Evolutionary conservation across 2,329 filamentous ascomycete species (phyloP).

Genomic region (Orbilia quercus): DNA sequence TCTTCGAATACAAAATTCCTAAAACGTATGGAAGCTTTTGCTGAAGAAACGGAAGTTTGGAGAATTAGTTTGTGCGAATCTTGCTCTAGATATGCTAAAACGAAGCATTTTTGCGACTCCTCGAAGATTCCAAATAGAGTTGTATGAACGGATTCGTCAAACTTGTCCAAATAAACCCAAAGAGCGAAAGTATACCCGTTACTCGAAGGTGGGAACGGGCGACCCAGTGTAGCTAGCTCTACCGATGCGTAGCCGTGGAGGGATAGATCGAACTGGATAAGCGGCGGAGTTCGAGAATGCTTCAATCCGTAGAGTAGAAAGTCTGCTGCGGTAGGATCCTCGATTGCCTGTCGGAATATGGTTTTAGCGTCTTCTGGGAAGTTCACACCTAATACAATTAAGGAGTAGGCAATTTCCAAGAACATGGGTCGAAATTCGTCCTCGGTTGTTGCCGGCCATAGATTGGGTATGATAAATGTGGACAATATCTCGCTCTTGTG

Average conservation of each 20-base stretch:
- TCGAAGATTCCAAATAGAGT: conserved; percentile 97
- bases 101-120: conserved; percentile 87
- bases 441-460: conserved; percentile 62
- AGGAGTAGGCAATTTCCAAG: conserved; percentile 73
- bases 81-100: conserved; percentile 91
- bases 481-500: conserved; percentile 74
- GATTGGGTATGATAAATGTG: conserved; percentile 57
- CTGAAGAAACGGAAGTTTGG: conserved; percentile 89
- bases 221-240: conserved; percentile 86
- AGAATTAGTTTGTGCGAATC: conserved; percentile 94
- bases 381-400: conserved; percentile 81
- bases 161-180: conserved; percentile 89
- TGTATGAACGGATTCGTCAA: conserved; percentile 85
- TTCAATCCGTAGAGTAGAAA: conserved; percentile 81
- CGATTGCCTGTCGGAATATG: conserved; percentile 72
- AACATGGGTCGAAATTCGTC: conserved; percentile 71
- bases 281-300: conserved; percentile 79
- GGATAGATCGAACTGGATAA: conserved; percentile 93
- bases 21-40: conserved; percentile 90
- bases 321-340: conserved; percentile 69
- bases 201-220: conserved; percentile 82
- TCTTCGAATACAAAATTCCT: conserved; percentile 81
- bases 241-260: conserved; percentile 88
- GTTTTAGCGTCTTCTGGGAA: conserved; percentile 84
- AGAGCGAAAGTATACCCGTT: conserved; percentile 89